A percentile compares a stretch with the other conserved stretches of the same genome.
Evolutionary conservation across 768 basidiomycete genomes (phyloP).

Genomic region (Hirschioporus abietinus): DNA sequence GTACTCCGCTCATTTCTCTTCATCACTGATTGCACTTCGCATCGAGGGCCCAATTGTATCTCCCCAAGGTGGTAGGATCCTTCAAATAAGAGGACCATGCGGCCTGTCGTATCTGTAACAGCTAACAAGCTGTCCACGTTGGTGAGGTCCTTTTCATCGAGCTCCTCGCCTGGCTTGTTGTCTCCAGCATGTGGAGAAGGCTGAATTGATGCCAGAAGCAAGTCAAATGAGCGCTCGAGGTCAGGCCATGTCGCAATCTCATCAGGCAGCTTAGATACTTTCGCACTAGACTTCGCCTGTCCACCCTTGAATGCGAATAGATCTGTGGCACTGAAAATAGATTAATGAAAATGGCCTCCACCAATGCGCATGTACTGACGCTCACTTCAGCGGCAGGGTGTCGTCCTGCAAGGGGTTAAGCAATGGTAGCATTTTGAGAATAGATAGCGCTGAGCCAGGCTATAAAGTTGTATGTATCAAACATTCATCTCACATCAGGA

Average conservation of each 20-base stretch:
- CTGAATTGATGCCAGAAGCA: slow-evolving; percentile 55
- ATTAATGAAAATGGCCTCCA: slow-evolving; percentile 14
- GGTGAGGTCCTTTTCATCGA: slow-evolving; percentile 45
- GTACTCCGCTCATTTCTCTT: slow-evolving; percentile 42
- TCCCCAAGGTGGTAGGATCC: slow-evolving; percentile 69
- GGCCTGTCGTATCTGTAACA: slow-evolving; percentile 53
- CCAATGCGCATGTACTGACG: slow-evolving; percentile 14
- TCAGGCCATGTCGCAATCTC: slow-evolving; percentile 67
- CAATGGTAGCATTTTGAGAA: slow-evolving; percentile 62
- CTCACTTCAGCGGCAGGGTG: slow-evolving; percentile 60
- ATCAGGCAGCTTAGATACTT: slow-evolving; percentile 43
- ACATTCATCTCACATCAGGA: slow-evolving; percentile 8
- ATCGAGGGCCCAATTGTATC: slow-evolving; percentile 31
- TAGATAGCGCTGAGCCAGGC: slow-evolving; percentile 75
- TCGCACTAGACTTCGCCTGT: slow-evolving; percentile 41
- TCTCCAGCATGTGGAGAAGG: slow-evolving; percentile 33
- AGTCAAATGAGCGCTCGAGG: slow-evolving; percentile 40
- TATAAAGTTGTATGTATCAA: slow-evolving; percentile 26
- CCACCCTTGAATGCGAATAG: slow-evolving; percentile 77
- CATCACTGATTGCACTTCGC: slow-evolving; percentile 29
- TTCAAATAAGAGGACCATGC: slow-evolving; percentile 64
- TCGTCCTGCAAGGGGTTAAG: slow-evolving; percentile 68
- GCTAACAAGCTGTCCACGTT: slow-evolving; percentile 56
- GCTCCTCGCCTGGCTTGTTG: slow-evolving; percentile 25
- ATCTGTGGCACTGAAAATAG: slow-evolving; percentile 56